Evolutionary conservation across 495 filamentous ascomycete species (phyloP).

Genomic region (Aspergillus bridgeri): DNA sequence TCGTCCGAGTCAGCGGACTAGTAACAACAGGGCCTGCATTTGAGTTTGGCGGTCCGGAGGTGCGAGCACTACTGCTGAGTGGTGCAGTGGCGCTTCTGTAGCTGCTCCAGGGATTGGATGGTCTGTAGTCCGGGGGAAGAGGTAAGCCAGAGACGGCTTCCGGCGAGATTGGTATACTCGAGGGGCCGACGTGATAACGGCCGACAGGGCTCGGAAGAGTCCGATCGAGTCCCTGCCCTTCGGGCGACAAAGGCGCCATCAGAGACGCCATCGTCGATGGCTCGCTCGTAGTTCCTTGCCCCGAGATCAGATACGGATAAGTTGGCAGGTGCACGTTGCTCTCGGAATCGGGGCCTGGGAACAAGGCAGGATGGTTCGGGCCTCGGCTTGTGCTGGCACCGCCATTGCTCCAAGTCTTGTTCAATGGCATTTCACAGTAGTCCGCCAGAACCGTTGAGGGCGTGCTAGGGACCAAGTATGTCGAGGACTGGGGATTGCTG

Average conservation of each 20-base stretch:
- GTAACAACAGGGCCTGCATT: constrained; percentile 16
- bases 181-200: constrained; percentile 13
- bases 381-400: constrained; percentile 17
- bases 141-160: constrained; percentile 18
- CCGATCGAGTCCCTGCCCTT: constrained; percentile 28
- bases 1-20: constrained; percentile 19
- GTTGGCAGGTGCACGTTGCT: constrained; percentile 21
- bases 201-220: constrained; percentile 38
- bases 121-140: constrained; percentile 9
- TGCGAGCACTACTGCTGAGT: not conserved
- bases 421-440: constrained; percentile 24
- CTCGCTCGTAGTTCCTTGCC: constrained; percentile 21
- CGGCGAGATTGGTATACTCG: constrained; percentile 10
- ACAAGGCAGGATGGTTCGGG: constrained; percentile 19
- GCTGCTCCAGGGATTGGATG: constrained; percentile 11
- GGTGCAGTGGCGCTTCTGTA: constrained; percentile 6
- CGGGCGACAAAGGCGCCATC: constrained; percentile 21
- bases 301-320: constrained; percentile 31
- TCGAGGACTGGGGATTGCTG: constrained; percentile 20
- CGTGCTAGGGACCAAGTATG: constrained; percentile 29
- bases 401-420: constrained; percentile 26
- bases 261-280: constrained; percentile 16
- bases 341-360: constrained; percentile 27
- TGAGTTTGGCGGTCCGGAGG: constrained; percentile 8
- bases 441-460: constrained; percentile 25